Evolutionary conservation across 371 early-diverging fungal genomes (phyloP).

Genomic region (Lichtheimia ornata): DNA sequence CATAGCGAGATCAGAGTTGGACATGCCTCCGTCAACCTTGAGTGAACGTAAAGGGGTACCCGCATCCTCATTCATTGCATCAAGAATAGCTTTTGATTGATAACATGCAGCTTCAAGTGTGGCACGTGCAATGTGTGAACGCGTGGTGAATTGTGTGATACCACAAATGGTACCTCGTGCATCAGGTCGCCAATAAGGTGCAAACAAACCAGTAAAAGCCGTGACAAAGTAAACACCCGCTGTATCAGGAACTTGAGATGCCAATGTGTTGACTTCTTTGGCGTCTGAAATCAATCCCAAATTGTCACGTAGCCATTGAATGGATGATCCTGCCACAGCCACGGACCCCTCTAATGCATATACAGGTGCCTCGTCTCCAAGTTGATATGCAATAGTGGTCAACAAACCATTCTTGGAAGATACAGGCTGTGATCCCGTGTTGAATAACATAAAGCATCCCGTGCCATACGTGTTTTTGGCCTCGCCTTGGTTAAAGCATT

Average conservation of each 20-base stretch:
- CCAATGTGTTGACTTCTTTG: constrained; percentile 65
- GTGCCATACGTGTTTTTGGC: constrained; percentile 97
- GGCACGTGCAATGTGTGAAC: constrained; percentile 86
- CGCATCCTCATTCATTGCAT: constrained; percentile 87
- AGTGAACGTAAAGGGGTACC: constrained; percentile 64
- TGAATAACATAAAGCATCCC: constrained; percentile 95
- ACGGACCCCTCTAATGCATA: constrained; percentile 97
- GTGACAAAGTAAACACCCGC: constrained; percentile 97
- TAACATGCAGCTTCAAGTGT: constrained; percentile 91
- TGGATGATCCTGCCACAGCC: constrained; percentile 91
- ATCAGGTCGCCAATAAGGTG: constrained; percentile 94
- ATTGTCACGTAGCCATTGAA: constrained; percentile 92
- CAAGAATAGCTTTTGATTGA: constrained; percentile 87
- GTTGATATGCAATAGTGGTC: constrained; percentile 91
- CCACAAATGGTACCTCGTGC: constrained; percentile 91
- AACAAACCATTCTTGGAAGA: constrained; percentile 84
- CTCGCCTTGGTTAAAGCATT: constrained; percentile 69
- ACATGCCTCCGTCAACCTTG: constrained; percentile 95
- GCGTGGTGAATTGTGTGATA: constrained; percentile 84
- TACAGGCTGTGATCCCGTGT: constrained; percentile 81
- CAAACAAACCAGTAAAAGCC: constrained; percentile 92
- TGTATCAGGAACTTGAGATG: constrained; percentile 65
- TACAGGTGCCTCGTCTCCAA: constrained; percentile 70
- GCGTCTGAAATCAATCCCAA: constrained; percentile 75
- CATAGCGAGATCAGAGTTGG: constrained; percentile 88